These are phyloP conservation scores for Cucumis hystrix DNA, from an alignment of 306 rosid genomes.

Conservation along the genomic window DNA sequence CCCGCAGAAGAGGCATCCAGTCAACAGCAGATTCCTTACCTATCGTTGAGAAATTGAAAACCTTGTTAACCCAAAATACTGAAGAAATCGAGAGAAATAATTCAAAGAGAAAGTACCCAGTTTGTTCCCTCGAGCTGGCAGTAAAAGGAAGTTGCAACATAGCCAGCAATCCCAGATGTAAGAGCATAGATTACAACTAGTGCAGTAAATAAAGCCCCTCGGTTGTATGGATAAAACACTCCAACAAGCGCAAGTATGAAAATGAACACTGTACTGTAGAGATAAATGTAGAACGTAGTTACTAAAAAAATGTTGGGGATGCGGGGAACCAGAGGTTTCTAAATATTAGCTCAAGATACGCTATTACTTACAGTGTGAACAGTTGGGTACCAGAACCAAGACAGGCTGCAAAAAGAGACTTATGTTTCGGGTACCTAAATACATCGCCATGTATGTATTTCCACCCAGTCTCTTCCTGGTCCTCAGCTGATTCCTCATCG, in stretches of 20 bases:
- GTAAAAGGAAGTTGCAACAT: conserved; percentile 75
- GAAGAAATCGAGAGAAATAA: neutral
- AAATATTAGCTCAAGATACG: neutral
- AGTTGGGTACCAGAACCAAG: conserved; percentile 45
- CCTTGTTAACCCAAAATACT: neutral
- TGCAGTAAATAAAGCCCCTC: conserved; percentile 81
- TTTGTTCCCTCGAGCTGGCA: conserved; percentile 84
- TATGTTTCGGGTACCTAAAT: conserved; percentile 28
- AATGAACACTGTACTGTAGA: conserved; percentile 64
- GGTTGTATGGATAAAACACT: conserved; percentile 89
- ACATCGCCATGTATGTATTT: conserved; percentile 48
- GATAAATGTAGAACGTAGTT: neutral
- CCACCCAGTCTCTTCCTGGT: conserved; percentile 49
- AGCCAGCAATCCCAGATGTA: conserved; percentile 92
- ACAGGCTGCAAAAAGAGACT: conserved; percentile 36
- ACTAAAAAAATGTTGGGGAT: neutral
- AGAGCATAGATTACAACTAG: conserved; percentile 84
- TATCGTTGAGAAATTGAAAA: conserved; percentile 19
- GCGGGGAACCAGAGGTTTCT: neutral
- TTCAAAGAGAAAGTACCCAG: conserved; percentile 45
- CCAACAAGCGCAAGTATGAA: conserved; percentile 82
- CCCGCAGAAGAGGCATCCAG: conserved; percentile 61
- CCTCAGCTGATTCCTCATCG: conserved; percentile 43
- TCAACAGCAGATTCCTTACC: conserved; percentile 51
- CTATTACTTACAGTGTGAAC: conserved; percentile 29